Evolutionary conservation across 1,139 yeast species (phyloP).

Genomic region (Wickerhamomyces sp.): DNA sequence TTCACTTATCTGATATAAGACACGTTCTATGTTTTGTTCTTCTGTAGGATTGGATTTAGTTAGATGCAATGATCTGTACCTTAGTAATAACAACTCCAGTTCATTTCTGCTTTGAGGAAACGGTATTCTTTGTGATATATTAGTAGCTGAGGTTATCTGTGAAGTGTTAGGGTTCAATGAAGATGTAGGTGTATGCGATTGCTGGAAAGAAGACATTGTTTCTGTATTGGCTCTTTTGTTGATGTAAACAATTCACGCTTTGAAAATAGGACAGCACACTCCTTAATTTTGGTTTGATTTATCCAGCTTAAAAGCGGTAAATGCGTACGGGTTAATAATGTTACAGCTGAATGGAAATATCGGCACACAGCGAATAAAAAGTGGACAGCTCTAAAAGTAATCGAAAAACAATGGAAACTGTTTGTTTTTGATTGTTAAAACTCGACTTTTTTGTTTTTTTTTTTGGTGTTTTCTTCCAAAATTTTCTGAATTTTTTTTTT

Average conservation of each 20-base stretch:
- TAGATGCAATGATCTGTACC: constrained; percentile 20
- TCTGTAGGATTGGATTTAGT: constrained; percentile 13
- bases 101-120: constrained; percentile 20
- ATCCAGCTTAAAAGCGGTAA: neutral
- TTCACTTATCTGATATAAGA: constrained; percentile 28
- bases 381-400: neutral
- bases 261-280: neutral
- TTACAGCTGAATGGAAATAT: neutral
- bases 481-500: neutral
- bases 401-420: neutral
- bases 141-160: neutral
- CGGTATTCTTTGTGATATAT: constrained; percentile 1
- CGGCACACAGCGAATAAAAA: neutral
- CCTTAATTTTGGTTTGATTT: neutral
- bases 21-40: constrained; percentile 30
- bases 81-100: constrained; percentile 17
- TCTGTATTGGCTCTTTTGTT: neutral
- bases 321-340: too few relatives aligned
- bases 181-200: neutral
- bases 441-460: neutral
- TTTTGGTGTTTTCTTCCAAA: neutral
- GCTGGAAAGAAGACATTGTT: constrained; percentile 1
- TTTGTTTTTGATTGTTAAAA: neutral
- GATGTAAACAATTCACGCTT: neutral
- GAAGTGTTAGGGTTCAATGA: neutral